A percentile compares a stretch with the other conserved stretches of the same genome.
Evolutionary conservation across 768 basidiomycete species (phyloP).

Genomic region (Lenzites betulinus): DNA sequence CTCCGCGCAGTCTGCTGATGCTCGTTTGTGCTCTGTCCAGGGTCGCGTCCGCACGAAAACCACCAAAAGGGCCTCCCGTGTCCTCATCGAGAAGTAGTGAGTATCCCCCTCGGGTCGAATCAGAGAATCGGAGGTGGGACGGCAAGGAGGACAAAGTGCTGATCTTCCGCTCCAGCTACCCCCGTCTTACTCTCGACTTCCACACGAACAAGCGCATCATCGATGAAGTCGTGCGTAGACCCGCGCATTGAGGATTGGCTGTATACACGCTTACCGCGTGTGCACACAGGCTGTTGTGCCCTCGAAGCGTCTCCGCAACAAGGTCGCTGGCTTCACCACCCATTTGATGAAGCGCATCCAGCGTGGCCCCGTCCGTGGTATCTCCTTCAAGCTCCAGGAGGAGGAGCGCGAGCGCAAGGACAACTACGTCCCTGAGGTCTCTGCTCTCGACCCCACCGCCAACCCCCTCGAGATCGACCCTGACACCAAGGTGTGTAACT

Average conservation of each 20-base stretch:
- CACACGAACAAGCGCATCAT: conserved; percentile 99
- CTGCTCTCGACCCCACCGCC: conserved; percentile 81
- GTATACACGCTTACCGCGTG: background rate
- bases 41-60: conserved; percentile 99
- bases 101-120: conserved; percentile 32
- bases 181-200: conserved; percentile 98
- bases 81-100: conserved; percentile 99
- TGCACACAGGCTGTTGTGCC: conserved; percentile 79
- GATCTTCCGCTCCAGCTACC: conserved; percentile 64
- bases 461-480: conserved; percentile 84
- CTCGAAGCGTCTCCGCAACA: conserved; percentile 99
- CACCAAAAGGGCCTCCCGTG: conserved; percentile 98
- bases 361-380: conserved; percentile 96
- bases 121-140: background rate
- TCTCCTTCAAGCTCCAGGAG: conserved; percentile 99
- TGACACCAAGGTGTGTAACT: conserved; percentile 82
- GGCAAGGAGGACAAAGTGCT: background rate
- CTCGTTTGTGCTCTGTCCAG: conserved; percentile 43
- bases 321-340: conserved; percentile 99
- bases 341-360: conserved; percentile 99
- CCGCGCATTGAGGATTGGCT: background rate
- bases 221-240: conserved; percentile 84
- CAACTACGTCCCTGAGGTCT: conserved; percentile 98
- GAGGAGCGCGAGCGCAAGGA: conserved; percentile 99
- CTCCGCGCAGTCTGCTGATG: background rate